phyloP scores from a whole-genome alignment of 140 eudicot genomes.

The Ambrosia hybrid region DNA sequence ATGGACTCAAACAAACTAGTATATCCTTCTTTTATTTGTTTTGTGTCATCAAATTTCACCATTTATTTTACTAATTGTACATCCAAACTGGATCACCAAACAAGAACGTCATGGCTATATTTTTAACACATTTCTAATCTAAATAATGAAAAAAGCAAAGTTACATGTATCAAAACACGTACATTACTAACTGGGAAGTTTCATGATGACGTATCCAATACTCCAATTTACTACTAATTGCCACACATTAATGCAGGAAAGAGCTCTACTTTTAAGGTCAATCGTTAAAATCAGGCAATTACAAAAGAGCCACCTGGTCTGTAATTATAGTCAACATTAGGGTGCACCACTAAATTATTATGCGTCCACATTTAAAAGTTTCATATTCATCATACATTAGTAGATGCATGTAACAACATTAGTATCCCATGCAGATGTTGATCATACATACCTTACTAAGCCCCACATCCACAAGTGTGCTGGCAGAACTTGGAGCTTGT shows the following conservation, averaged over 20 bases:
- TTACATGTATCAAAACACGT: too few species aligned
- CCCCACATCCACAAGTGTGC: slow-evolving; percentile 84
- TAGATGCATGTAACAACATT: slow-evolving; percentile 19
- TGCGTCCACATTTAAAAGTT: background rate
- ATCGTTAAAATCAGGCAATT: background rate
- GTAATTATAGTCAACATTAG: slow-evolving; percentile 10
- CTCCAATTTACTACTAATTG: background rate
- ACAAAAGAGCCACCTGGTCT: background rate
- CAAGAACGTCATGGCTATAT: too few species aligned
- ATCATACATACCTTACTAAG: slow-evolving; percentile 67
- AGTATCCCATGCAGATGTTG: slow-evolving; percentile 3
- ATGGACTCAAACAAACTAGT: too few species aligned
- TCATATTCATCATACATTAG: slow-evolving; percentile 1
- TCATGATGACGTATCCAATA: too few species aligned
- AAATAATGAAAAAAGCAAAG: too few species aligned
- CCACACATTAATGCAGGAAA: background rate
- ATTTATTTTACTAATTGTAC: too few species aligned
- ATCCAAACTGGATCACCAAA: too few species aligned
- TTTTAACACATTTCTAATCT: too few species aligned
- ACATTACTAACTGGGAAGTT: too few species aligned
- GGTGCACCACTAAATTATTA: slow-evolving; percentile 10
- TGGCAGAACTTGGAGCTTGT: slow-evolving; percentile 49
- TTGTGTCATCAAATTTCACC: too few species aligned
- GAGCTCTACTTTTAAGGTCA: background rate
- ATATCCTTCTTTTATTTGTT: too few species aligned